Evolutionary conservation across 352 stramenopile genomes (phyloP).

Genomic region (Aphanomyces stellatus): DNA sequence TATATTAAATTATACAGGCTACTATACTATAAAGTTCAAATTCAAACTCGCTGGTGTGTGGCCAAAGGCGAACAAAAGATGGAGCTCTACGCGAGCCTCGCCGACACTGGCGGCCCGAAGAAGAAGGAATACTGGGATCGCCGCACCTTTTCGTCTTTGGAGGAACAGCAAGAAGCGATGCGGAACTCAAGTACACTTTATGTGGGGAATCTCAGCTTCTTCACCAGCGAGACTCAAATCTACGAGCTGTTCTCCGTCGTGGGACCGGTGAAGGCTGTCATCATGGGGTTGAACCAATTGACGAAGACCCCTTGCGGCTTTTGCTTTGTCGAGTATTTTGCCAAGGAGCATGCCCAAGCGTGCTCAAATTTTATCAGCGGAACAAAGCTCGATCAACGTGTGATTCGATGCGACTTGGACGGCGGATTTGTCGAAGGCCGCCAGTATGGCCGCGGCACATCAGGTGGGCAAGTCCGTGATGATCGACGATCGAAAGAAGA

Average conservation of each 20-base stretch:
- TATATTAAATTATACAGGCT: neutral
- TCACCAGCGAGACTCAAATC: constrained; percentile 93
- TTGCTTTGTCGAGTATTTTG: constrained; percentile 94
- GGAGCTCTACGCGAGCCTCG: constrained; percentile 18
- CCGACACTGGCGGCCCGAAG: constrained; percentile 21
- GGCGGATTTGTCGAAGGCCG: constrained; percentile 77
- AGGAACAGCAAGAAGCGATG: constrained; percentile 91
- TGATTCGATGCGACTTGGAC: constrained; percentile 85
- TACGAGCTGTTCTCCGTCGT: constrained; percentile 91
- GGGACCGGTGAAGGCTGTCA: constrained; percentile 87
- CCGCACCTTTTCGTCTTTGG: constrained; percentile 87
- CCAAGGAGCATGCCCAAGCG: constrained; percentile 57
- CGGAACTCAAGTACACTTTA: constrained; percentile 90
- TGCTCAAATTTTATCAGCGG: constrained; percentile 78
- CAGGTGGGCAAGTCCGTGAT: constrained; percentile 77
- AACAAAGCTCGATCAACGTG: constrained; percentile 81
- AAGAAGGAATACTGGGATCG: constrained; percentile 91
- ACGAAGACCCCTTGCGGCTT: constrained; percentile 97
- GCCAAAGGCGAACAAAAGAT: neutral
- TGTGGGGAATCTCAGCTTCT: constrained; percentile 97
- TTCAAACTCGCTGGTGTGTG: neutral
- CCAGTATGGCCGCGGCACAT: constrained; percentile 76
- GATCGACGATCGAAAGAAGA: constrained; percentile 78
- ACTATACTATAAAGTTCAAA: neutral
- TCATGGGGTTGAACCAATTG: constrained; percentile 94